These are phyloP conservation scores for Arabidopsis hybrid DNA, from an alignment of 441 rosid species.

Conservation along the genomic window DNA sequence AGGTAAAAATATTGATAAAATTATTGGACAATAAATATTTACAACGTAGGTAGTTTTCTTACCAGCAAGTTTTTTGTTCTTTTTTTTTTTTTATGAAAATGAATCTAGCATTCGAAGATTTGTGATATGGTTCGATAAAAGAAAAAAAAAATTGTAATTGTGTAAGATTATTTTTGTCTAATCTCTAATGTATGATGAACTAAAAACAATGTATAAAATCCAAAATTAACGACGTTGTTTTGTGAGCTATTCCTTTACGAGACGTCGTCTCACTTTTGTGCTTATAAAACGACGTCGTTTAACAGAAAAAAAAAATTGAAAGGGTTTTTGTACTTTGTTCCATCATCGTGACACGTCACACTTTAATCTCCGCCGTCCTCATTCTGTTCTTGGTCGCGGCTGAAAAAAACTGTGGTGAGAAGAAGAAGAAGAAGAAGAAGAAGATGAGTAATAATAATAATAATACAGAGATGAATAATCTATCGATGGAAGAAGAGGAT, in stretches of 20 bases:
- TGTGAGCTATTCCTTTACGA: no score
- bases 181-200: not conserved
- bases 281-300: not conserved
- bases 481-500: constrained; percentile 57
- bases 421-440: constrained; percentile 4
- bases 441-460: constrained; percentile 22
- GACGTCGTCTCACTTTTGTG: not conserved
- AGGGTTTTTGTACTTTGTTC: constrained; percentile 14
- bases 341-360: constrained; percentile 35
- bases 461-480: constrained; percentile 42
- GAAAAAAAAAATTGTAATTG: not conserved
- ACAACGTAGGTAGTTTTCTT: constrained; percentile 19
- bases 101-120: constrained; percentile 7
- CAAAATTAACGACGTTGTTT: not conserved
- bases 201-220: not conserved
- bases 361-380: constrained; percentile 24
- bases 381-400: constrained; percentile 14
- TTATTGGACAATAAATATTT: not conserved
- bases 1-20: constrained; percentile 51
- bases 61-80: not conserved
- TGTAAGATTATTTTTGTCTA: not conserved
- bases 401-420: not conserved
- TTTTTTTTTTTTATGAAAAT: not conserved
- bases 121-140: not conserved
- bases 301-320: fast-evolving